Conservation (phyloP, 495 filamentous ascomycete genomes). For the Penicillium samsonianum region DNA sequence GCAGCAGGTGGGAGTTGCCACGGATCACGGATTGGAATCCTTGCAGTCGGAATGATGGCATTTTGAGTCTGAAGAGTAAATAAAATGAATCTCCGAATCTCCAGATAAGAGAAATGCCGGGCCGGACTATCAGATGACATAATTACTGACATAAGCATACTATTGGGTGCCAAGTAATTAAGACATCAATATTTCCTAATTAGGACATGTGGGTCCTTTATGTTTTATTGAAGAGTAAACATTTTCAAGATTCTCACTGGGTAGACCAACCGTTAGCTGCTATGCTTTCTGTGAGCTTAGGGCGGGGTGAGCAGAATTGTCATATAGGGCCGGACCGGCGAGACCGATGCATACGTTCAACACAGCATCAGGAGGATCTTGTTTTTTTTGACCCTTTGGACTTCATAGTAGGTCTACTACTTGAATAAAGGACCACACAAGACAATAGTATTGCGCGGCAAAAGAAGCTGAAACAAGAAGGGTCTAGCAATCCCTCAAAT, state of each 20-base stretch:
- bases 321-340: background rate
- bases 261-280: background rate
- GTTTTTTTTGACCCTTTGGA: background rate
- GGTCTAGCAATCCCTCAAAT: background rate
- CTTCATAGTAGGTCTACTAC: background rate
- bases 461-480: background rate
- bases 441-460: background rate
- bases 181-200: background rate
- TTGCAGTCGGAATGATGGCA: conserved; percentile 38
- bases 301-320: background rate
- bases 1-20: conserved; percentile 32
- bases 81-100: conserved; percentile 6
- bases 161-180: background rate
- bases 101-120: conserved; percentile 7
- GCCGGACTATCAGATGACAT: conserved; percentile 12
- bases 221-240: background rate
- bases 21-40: conserved; percentile 36
- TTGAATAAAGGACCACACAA: background rate
- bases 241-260: background rate
- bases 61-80: conserved; percentile 16
- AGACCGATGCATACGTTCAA: background rate
- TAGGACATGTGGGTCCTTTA: background rate
- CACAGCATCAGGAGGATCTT: background rate
- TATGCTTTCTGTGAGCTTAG: background rate
- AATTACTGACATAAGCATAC: background rate